Base-by-base conservation (phyloP, 2,329 filamentous ascomycete genomes). In the Plectosphaerella cucumerina region DNA sequence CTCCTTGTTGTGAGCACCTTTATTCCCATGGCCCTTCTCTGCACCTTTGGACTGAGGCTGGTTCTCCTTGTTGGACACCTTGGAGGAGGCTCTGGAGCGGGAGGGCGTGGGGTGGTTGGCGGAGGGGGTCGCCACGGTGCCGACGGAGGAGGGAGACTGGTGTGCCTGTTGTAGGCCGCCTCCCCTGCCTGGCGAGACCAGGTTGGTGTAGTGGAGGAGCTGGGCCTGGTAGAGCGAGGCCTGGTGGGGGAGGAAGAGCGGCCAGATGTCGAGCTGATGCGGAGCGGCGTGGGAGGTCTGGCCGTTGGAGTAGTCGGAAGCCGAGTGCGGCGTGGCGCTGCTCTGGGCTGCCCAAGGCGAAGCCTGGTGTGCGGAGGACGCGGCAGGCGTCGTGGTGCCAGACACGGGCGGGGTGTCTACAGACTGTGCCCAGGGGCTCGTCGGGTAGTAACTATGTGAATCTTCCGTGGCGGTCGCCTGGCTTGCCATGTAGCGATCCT, bases 1-100 rank as follows among this genome's bases (percentile, higher is more conserved):
- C 65, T 78, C 80, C 61, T 72, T 72, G 66, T 68, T 74, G 59
- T 77, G 77, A 62, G 75, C 68, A 64, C 74, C 70, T 71, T 77
- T 83, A 78, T 77, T 84, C 83, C 82, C 83, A 86, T 82, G 75
- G 76, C 79, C 77, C 73, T 73, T 79, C 60, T 72, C 65, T 64
- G 65, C 71, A 60, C 71, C 70, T 66, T 77, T 80, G 56, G 65
- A 62, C 61, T 10, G 26, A 10, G 70, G 64, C 51, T 66, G 61
- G 55, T 66, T 68, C 65, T 80, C 78, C 64, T 77, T 80, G 67
- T 74, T 75, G 57, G 77, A 82, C 69, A 78, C 77, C 65, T 81
- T 83, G 70, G 80, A 81, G 50, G 77, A 76, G 50, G 82, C 82
- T 63, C 78, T 74, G 62, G 81, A 79, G 63, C 80, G 72, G 53